Evolutionary conservation across 371 early-diverging fungal species (phyloP).

Genomic region (Mortierella sp.): DNA sequence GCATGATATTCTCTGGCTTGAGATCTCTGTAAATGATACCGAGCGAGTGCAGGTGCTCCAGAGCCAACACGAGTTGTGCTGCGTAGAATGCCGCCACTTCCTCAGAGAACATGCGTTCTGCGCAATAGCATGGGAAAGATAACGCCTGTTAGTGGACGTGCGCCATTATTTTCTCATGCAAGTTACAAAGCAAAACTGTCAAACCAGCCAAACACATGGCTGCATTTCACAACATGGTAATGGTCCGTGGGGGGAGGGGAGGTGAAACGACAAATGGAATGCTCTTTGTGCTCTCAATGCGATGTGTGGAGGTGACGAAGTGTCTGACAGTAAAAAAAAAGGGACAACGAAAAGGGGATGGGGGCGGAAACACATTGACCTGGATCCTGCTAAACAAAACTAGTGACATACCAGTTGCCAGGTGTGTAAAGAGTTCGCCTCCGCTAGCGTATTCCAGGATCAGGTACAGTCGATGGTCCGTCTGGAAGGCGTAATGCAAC

Average conservation of each 20-base stretch:
- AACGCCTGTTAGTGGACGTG: constrained; percentile 4
- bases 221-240: constrained; percentile 9
- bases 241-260: not conserved
- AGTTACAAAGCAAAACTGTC: no score
- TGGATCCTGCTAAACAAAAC: no score
- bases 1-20: constrained; percentile 91
- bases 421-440: constrained; percentile 98
- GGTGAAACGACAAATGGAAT: no score
- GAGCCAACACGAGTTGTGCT: constrained; percentile 85
- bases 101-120: constrained; percentile 87
- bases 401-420: constrained; percentile 83
- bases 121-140: not conserved
- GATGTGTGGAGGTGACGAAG: no score
- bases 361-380: constrained; percentile 12
- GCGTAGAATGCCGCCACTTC: constrained; percentile 85
- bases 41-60: constrained; percentile 89
- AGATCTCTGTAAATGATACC: constrained; percentile 91
- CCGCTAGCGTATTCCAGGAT: constrained; percentile 98
- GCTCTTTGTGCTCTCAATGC: no score
- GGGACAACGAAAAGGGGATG: not conserved
- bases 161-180: no score
- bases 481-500: constrained; percentile 95
- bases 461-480: constrained; percentile 86
- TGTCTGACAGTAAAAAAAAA: not conserved
- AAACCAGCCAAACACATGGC: constrained; percentile 14